Base-by-base conservation (phyloP, 345 rosid genomes). In the Gossypium longicalyx region DNA sequence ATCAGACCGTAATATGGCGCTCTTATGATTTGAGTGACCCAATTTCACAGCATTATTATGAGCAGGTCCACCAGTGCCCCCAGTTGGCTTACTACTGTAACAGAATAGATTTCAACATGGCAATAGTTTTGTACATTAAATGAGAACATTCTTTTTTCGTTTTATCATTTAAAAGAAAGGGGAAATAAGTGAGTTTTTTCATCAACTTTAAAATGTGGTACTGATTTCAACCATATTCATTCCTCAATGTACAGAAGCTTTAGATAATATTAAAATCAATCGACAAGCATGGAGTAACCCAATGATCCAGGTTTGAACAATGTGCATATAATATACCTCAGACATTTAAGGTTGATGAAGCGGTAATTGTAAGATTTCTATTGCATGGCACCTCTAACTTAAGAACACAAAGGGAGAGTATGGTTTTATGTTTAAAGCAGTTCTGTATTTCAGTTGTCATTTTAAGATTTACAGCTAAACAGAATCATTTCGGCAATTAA, bases 11-110 rank as follows among this genome's bases (percentile, higher is more conserved):
- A 93, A 77, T 44, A 85, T 81, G 65, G 86, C 82, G 82, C 87
- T 80, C 77, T 86, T 87, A 73, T 86, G 88, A 77, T 79, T 86
- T 72, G 79, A 72, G 72, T 86, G 87, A 62, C 93, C 84, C 27
- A 82, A 81, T 84, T 83, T 91, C 76, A 79, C 78, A 72, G 79
- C 43, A 80, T 75, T 79, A 54, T 95, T 98, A 78, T 84, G 93
- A 78, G 87, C 85, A 83, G 85, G 58, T 62, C 92, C 94, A 82
- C 92, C 90, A 78, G 87, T 73, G 64, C 86, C 83, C 47, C 92
- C 90, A 66, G 93, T 88, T 79, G 97, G 94, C 86, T 89, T 87
- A 83, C 99, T 93, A 89, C 93, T 89, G 90, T 86, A 88, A 79
- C 81, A 83, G 45, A 84, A 75, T 38, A 68, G 63, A 71, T 77